These are phyloP conservation scores for Cryptococcus sp. DNA, from an alignment of 1,284 basidiomycete species.

Conservation along the genomic window DNA sequence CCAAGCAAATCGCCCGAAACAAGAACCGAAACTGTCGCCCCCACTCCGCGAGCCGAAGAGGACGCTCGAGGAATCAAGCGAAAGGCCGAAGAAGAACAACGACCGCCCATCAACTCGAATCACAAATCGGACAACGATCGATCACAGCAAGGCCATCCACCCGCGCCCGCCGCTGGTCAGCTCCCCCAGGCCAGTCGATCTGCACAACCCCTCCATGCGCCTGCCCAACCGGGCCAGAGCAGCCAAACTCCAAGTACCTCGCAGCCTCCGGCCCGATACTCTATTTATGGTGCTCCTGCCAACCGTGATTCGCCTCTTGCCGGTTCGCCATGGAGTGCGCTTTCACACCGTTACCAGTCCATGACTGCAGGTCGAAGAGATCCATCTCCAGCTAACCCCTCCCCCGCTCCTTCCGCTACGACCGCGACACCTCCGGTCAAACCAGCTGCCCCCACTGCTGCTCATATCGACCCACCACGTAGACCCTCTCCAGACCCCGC, in stretches of 20 bases:
- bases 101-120: conserved; percentile 22
- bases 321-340: conserved; percentile 24
- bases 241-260: not conserved
- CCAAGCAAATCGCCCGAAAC: conserved; percentile 33
- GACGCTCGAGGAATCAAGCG: conserved; percentile 39
- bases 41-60: conserved; percentile 12
- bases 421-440: conserved; percentile 12
- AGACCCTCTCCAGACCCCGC: conserved; percentile 23
- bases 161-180: conserved; percentile 15
- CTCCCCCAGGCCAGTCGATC: not conserved
- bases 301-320: conserved; percentile 23
- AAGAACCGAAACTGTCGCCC: conserved; percentile 13
- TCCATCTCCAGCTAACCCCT: conserved; percentile 9
- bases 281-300: conserved; percentile 39
- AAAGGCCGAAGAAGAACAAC: conserved; percentile 35
- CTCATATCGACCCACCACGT: conserved; percentile 18
- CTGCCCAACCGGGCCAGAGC: not conserved
- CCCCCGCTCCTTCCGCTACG: conserved; percentile 9
- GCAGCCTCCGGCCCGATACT: conserved; percentile 23
- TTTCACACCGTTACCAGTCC: conserved; percentile 4
- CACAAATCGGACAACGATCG: conserved; percentile 10
- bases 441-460: conserved; percentile 3
- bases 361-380: conserved; percentile 23
- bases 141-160: conserved; percentile 14
- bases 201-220: not conserved